These are phyloP conservation scores for Hypoxylon fragiforme DNA, from an alignment of 495 filamentous ascomycete species.

Conservation along the genomic window DNA sequence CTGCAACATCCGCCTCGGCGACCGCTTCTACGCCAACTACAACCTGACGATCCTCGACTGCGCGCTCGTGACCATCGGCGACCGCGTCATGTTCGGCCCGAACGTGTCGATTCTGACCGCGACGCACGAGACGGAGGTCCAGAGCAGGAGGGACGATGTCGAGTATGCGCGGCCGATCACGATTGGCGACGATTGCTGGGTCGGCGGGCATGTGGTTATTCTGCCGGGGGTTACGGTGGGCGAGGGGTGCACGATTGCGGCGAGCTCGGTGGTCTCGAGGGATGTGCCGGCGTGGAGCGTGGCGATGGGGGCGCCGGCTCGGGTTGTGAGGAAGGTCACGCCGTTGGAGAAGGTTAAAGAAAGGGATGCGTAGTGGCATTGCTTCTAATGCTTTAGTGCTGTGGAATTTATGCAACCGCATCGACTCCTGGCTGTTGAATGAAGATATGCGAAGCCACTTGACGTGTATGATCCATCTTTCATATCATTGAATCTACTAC, in stretches of 20 bases:
- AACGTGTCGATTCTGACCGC: constrained; percentile 74
- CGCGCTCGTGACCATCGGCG: constrained; percentile 73
- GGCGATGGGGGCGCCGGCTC: constrained; percentile 32
- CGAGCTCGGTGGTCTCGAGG: constrained; percentile 90
- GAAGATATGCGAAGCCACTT: too few species aligned
- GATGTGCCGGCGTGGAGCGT: constrained; percentile 44
- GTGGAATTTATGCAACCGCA: too few species aligned
- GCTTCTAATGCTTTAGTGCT: too few species aligned
- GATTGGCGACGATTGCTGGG: constrained; percentile 88
- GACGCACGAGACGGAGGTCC: constrained; percentile 74
- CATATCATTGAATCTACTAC: too few species aligned
- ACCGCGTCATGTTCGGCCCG: constrained; percentile 77
- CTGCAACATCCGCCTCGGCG: constrained; percentile 56
- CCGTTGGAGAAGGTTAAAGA: constrained; percentile 23
- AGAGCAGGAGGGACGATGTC: constrained; percentile 74
- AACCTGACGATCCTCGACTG: constrained; percentile 79
- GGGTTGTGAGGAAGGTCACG: constrained; percentile 33
- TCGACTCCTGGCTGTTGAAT: too few species aligned
- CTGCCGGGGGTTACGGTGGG: constrained; percentile 82
- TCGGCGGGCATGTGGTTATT: constrained; percentile 77
- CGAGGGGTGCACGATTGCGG: constrained; percentile 67
- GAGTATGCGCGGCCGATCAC: constrained; percentile 75
- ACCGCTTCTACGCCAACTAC: constrained; percentile 73
- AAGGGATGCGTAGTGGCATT: too few species aligned
- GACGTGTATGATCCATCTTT: too few species aligned